Evolutionary conservation across 495 filamentous ascomycete species (phyloP), one percentile per base, ranked within the genome.

Genomic region (Lasiosphaeris hirsuta): DNA sequence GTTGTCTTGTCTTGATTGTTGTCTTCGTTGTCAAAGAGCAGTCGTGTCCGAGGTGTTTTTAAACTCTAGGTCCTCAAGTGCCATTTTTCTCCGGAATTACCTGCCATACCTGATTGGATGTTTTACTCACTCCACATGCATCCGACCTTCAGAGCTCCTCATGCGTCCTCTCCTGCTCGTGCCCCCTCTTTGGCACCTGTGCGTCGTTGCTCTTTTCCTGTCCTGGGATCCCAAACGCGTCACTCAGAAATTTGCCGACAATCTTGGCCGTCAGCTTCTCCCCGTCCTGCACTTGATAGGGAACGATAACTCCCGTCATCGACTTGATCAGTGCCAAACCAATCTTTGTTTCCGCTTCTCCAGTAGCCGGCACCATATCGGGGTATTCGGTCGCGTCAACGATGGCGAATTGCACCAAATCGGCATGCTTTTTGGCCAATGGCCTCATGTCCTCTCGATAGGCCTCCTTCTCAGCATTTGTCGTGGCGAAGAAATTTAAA

Each of bases 381-480:
- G 51, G 54, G 52, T 72, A 71, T 34, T 74, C 72, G 7, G 61
- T 47, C 1, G 63, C 51, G 55, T 76, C 71, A 11, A 68, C 66
- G 42, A 69, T 61, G 19, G 62, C 64, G 37, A 76, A 71, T 23
- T 58, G 60, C n/a, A 75, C 40, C 38, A 65, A 69, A 15, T 71
- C 65, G 8, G 58, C 35, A 54, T 71, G 70, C 55, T 70, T 71
- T 55, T 67, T 72, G 0, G 71, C 72, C 23, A 75, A 23, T 0
- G 63, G 63, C 10, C 61, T 60, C 18, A 75, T 54, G 10, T 58
- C 42, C 19, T 41, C 38, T 9, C 65, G 51, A 34, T 67, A 65
- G 1, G 7, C 14, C 19, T 62, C 65, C 15, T 59, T 63, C 17
- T 69, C 59, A 6, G 39, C 47, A 0, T 62, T 54, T 7, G 49